Percentiles rank a stretch among this genome's conserved stretches.
These are phyloP conservation scores for Agaricus blazei DNA, from an alignment of 768 basidiomycete species.

Conservation along the genomic window DNA sequence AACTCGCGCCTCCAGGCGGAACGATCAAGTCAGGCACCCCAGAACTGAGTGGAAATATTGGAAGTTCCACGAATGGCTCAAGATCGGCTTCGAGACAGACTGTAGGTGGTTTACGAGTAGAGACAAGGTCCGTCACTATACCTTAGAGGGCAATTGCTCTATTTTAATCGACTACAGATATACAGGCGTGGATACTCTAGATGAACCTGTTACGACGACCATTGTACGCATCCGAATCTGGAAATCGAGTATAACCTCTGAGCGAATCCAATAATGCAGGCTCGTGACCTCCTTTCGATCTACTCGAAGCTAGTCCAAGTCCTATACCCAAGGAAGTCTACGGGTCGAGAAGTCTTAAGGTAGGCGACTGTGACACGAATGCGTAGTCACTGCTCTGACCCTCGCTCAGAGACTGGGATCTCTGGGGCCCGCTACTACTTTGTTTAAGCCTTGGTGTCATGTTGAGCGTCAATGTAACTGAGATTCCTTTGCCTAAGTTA, in stretches of 20 bases:
- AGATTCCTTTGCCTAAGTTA: background rate
- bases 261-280: slow-evolving; percentile 36
- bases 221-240: slow-evolving; percentile 52
- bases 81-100: slow-evolving; percentile 49
- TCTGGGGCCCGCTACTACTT: slow-evolving; percentile 92
- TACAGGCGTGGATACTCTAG: slow-evolving; percentile 83
- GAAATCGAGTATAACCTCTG: background rate
- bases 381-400: background rate
- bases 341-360: slow-evolving; percentile 78
- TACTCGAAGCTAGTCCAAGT: slow-evolving; percentile 93
- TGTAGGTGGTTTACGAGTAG: slow-evolving; percentile 82
- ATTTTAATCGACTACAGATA: slow-evolving; percentile 38
- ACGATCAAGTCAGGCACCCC: slow-evolving; percentile 21
- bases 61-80: slow-evolving; percentile 36
- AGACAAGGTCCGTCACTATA: slow-evolving; percentile 63
- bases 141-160: background rate
- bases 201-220: slow-evolving; percentile 85
- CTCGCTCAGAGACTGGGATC: slow-evolving; percentile 87
- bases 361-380: slow-evolving; percentile 11
- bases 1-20: slow-evolving; percentile 38
- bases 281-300: slow-evolving; percentile 85
- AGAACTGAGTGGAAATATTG: slow-evolving; percentile 68
- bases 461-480: slow-evolving; percentile 74
- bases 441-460: slow-evolving; percentile 78
- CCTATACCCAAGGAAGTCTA: slow-evolving; percentile 75